Evolutionary conservation across 345 rosid genomes (phyloP).

Genomic region (Eucalyptus melliodora): DNA sequence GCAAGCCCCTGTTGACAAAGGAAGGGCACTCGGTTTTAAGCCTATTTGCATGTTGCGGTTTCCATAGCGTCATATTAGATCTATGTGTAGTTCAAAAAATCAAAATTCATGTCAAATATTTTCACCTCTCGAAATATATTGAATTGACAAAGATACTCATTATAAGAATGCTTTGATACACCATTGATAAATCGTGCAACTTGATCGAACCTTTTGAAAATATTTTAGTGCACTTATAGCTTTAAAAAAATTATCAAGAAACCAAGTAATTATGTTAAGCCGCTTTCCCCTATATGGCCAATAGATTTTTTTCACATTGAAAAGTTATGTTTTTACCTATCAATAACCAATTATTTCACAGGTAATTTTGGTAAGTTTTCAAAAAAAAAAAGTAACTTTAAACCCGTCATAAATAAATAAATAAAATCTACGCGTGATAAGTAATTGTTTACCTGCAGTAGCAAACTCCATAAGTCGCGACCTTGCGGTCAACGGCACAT

Average conservation of each 20-base stretch:
- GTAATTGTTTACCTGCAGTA: neutral
- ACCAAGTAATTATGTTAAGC: neutral
- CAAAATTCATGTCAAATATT: neutral
- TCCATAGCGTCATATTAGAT: rapidly evolving
- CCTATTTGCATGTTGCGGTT: rapidly evolving
- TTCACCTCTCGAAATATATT: neutral
- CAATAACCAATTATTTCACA: neutral
- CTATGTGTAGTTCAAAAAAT: rapidly evolving
- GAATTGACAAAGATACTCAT: neutral
- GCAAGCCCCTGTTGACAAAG: neutral
- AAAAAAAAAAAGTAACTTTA: neutral
- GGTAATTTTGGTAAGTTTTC: neutral
- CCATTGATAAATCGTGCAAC: rapidly evolving
- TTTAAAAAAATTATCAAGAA: neutral
- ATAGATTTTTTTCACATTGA: neutral
- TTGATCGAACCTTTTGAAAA: rapidly evolving
- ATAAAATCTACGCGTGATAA: neutral
- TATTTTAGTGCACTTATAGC: neutral
- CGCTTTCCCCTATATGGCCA: neutral
- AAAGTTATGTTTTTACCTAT: neutral
- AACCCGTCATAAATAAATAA: neutral
- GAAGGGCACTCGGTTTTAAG: neutral
- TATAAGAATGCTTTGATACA: neutral
- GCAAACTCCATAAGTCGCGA: neutral
- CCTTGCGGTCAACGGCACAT: rapidly evolving